phyloP scores from a whole-genome alignment of 2,329 filamentous ascomycete genomes.

The Microcyclosporella mali region DNA sequence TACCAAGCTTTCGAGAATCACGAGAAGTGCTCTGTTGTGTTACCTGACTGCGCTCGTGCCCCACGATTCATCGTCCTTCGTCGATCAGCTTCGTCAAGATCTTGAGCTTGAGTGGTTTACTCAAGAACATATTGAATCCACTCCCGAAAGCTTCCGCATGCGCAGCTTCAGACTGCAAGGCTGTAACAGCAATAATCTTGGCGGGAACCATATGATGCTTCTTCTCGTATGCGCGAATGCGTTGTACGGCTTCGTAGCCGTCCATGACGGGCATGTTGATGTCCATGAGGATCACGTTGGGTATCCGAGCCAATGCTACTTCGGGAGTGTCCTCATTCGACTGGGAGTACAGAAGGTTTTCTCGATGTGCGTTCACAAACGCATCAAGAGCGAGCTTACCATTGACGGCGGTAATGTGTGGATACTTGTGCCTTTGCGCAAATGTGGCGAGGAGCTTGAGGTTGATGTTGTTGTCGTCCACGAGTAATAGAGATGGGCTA shows the following conservation, averaged over 20 bases:
- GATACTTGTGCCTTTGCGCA: constrained; percentile 33
- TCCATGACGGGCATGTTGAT: constrained; percentile 31
- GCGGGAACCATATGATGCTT: constrained; percentile 21
- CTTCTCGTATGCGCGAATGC: constrained; percentile 29
- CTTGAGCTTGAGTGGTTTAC: constrained; percentile 25
- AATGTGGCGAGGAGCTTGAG: constrained; percentile 29
- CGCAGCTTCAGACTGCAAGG: constrained; percentile 24
- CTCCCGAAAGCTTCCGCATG: constrained; percentile 28
- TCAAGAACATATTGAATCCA: constrained; percentile 30
- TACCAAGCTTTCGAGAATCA: no score
- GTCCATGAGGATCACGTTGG: constrained; percentile 41
- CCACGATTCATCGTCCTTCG: no score
- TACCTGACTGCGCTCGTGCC: no score
- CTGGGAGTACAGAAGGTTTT: constrained; percentile 16
- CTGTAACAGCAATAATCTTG: constrained; percentile 29
- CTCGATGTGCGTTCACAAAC: no score
- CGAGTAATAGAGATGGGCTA: no score
- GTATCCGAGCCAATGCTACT: no score
- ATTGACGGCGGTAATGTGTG: constrained; percentile 41
- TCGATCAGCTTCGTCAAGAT: constrained; percentile 20
- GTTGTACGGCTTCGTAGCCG: constrained; percentile 31
- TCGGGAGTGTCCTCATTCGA: no score
- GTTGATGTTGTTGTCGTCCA: constrained; percentile 33
- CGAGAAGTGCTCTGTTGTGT: no score
- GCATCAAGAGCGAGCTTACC: constrained; percentile 45